Conservation (phyloP, 2,329 filamentous ascomycete species). For the Atkinsonella hypoxylon region DNA sequence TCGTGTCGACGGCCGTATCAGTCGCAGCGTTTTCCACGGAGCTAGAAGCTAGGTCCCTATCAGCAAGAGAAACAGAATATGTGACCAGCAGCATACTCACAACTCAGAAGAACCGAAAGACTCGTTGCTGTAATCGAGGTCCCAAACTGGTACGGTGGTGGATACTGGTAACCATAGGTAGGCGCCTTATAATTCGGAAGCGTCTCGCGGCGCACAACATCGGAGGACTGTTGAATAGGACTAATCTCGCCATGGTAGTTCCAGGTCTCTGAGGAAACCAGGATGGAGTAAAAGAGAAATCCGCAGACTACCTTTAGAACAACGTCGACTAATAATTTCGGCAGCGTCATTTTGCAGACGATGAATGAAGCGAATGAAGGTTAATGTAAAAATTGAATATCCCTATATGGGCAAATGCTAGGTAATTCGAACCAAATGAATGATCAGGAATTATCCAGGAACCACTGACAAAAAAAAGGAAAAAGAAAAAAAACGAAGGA, state of each 20-base stretch:
- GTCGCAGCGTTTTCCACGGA: background rate
- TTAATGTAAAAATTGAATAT: background rate
- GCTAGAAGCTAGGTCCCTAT: background rate
- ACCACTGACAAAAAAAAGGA: slow-evolving; percentile 1
- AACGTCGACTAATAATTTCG: background rate
- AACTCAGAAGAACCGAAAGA: background rate
- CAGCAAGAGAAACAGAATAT: background rate
- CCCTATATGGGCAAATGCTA: background rate
- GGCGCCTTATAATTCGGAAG: slow-evolving; percentile 10
- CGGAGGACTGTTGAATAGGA: background rate
- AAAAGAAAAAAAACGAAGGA: background rate
- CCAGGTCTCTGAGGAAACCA: background rate
- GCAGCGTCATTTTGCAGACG: background rate
- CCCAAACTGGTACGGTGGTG: slow-evolving; percentile 11
- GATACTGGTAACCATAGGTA: slow-evolving; percentile 9
- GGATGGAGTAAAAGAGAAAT: slow-evolving; percentile 6
- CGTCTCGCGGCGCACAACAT: slow-evolving; percentile 5
- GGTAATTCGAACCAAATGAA: background rate
- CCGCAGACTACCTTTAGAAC: background rate
- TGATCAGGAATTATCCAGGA: slow-evolving; percentile 3
- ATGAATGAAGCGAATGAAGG: background rate
- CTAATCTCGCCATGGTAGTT: background rate
- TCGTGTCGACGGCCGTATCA: background rate
- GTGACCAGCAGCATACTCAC: slow-evolving; percentile 6
- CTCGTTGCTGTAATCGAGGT: slow-evolving; percentile 5